Percentiles rank a stretch among this genome's conserved stretches.
These are phyloP conservation scores for Neurospora cerealis DNA, from an alignment of 495 filamentous ascomycete species.

Conservation along the genomic window DNA sequence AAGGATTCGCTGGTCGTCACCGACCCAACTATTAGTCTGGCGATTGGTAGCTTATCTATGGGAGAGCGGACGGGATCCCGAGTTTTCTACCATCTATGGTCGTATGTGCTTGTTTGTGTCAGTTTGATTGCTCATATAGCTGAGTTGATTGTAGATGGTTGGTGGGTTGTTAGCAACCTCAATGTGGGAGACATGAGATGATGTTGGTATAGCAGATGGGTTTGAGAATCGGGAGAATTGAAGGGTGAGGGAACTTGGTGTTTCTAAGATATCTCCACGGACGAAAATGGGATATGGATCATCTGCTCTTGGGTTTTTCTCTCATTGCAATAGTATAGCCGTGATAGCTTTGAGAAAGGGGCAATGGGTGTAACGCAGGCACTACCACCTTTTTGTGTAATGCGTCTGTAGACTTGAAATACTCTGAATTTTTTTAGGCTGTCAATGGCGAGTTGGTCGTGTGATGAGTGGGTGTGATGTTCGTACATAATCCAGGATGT, in stretches of 20 bases:
- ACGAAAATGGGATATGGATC: background rate
- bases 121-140: background rate
- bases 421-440: too few species aligned
- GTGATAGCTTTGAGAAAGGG: too few species aligned
- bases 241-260: background rate
- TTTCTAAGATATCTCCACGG: background rate
- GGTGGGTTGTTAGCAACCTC: background rate
- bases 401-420: too few species aligned
- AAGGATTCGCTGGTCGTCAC: conserved; percentile 30
- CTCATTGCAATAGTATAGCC: background rate
- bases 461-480: background rate
- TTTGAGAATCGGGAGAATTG: background rate
- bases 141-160: background rate
- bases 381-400: background rate
- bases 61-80: conserved; percentile 46
- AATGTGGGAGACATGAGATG: background rate
- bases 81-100: conserved; percentile 11
- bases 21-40: conserved; percentile 38
- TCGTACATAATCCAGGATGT: too few species aligned
- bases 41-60: conserved; percentile 18
- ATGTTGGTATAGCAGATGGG: background rate
- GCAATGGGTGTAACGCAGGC: background rate
- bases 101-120: background rate
- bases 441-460: background rate
- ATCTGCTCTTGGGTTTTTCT: background rate